A percentile compares a stretch with the other conserved stretches of the same genome.
Evolutionary conservation across 495 filamentous ascomycete genomes (phyloP).

Genomic region (Lophiotrema nucula): DNA sequence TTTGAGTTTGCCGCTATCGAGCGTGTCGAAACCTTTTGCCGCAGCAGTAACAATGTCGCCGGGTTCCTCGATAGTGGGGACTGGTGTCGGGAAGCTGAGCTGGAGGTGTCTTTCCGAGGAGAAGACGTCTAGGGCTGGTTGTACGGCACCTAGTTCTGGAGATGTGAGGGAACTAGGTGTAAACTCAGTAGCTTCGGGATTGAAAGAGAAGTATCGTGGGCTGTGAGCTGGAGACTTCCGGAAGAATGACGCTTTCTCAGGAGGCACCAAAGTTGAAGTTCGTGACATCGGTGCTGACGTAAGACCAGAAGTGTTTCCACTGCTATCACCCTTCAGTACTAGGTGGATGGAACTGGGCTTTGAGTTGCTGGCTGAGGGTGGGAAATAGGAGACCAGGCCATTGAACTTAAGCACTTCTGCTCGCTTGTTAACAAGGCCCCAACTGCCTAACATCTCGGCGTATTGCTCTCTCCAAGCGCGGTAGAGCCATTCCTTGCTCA

Average conservation of each 20-base stretch:
- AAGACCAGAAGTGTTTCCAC: background rate
- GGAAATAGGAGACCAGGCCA: slow-evolving; percentile 45
- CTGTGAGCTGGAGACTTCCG: slow-evolving; percentile 7
- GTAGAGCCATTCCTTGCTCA: slow-evolving; percentile 58
- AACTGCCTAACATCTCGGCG: slow-evolving; percentile 76
- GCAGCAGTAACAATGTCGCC: background rate
- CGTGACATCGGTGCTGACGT: slow-evolving; percentile 11
- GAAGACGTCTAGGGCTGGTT: slow-evolving; percentile 13
- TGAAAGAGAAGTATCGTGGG: slow-evolving; percentile 25
- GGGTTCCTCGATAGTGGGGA: background rate
- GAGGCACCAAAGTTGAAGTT: slow-evolving; percentile 3
- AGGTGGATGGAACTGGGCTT: slow-evolving; percentile 15
- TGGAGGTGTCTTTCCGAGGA: slow-evolving; percentile 11
- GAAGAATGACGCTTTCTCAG: background rate
- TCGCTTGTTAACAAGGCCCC: slow-evolving; percentile 72
- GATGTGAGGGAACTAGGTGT: slow-evolving; percentile 8
- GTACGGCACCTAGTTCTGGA: background rate
- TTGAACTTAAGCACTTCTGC: slow-evolving; percentile 86
- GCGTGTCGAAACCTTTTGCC: background rate
- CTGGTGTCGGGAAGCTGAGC: slow-evolving; percentile 10
- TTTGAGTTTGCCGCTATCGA: background rate
- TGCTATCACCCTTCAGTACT: background rate
- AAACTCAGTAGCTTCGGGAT: slow-evolving; percentile 31
- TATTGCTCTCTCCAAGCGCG: slow-evolving; percentile 73
- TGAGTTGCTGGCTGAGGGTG: background rate